Evolutionary conservation across 805 yeast species (phyloP), one percentile per base, ranked within the genome.

Genomic region (Candida namnaoensis): DNA sequence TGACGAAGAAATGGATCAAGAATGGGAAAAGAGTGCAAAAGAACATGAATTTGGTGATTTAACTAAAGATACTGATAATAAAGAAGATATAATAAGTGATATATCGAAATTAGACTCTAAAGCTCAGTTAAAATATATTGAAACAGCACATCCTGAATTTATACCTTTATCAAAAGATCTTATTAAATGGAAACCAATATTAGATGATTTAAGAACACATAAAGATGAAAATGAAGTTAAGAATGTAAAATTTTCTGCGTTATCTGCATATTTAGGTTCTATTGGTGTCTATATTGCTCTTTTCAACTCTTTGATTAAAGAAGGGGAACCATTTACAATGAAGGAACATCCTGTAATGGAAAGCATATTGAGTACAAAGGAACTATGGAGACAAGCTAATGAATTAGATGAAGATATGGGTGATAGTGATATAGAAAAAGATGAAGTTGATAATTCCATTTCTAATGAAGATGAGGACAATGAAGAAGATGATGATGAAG

Each of bases 331-430:
- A 4, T 74, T 79, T 46, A 64, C 75, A 10, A 79, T 90, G 82
- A 88, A 87, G 52, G 95, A 87, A 42, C 91, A 84, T 49, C 84
- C 91, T 3, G 82, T 91, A 2, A 91, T 93, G 96, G 88, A 86
- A 54, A 75, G 83, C 27, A 80, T 91, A 32, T 65, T 91, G 41
- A 79, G 83, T 41, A 72, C 93, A 3, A 74, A 95, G 49, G 96
- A 91, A 55, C 72, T 86, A 14, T 90, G 96, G 96, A 76, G 93
- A 56, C 90, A 84, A 53, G 95, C 95, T 5, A 69, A 64, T 38
- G 76, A 68, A 46, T 56, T 81, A 32, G 74, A 72, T 12, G 58
- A 48, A 25, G 35, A 40, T 36, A 55, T 53, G 64, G 23, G 5
- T 32, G 49, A 43, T 7, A 51, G 46, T 6, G 44, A 26, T 36